Conservation (phyloP, 345 rosid species). For the Limnanthes douglasii region DNA sequence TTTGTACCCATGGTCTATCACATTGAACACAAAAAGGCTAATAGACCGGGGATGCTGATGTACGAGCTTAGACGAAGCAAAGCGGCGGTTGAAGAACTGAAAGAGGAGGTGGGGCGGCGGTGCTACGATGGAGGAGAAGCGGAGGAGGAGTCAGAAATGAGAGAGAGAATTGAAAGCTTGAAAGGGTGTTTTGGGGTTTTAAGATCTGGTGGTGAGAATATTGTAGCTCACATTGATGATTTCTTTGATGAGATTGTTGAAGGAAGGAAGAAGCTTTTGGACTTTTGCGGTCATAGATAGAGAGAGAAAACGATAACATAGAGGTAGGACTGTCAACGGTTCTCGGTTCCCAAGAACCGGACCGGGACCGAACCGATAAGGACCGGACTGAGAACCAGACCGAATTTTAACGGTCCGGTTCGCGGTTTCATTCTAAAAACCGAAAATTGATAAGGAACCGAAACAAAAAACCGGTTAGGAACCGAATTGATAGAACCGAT, state of each 20-base stretch:
- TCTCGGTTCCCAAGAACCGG: too few relatives aligned
- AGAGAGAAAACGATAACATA: constrained; percentile 9
- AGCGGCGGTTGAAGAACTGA: constrained; percentile 50
- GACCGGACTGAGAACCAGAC: too few relatives aligned
- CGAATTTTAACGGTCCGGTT: too few relatives aligned
- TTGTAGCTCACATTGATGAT: constrained; percentile 68
- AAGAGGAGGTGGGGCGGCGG: constrained; percentile 31
- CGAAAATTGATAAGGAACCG: too few relatives aligned
- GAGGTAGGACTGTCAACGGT: too few relatives aligned
- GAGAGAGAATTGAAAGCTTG: constrained; percentile 36
- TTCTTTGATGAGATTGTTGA: constrained; percentile 86
- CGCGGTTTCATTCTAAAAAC: too few relatives aligned
- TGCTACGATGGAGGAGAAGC: constrained; percentile 14
- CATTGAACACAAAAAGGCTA: too few relatives aligned
- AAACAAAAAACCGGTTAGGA: too few relatives aligned
- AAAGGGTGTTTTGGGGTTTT: constrained; percentile 46
- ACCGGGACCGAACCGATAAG: too few relatives aligned
- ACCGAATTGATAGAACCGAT: too few relatives aligned
- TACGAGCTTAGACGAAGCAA: constrained; percentile 45
- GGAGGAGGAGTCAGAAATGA: constrained; percentile 16
- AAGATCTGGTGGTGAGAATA: constrained; percentile 52
- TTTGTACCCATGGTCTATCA: too few relatives aligned
- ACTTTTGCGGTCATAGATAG: constrained; percentile 64
- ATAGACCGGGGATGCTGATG: constrained; percentile 36
- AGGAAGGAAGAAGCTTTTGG: constrained; percentile 67